A percentile compares a stretch with the other conserved stretches of the same genome.
These are phyloP conservation scores for Dalbergia oliveri DNA, from an alignment of 306 rosid genomes.

Conservation along the genomic window DNA sequence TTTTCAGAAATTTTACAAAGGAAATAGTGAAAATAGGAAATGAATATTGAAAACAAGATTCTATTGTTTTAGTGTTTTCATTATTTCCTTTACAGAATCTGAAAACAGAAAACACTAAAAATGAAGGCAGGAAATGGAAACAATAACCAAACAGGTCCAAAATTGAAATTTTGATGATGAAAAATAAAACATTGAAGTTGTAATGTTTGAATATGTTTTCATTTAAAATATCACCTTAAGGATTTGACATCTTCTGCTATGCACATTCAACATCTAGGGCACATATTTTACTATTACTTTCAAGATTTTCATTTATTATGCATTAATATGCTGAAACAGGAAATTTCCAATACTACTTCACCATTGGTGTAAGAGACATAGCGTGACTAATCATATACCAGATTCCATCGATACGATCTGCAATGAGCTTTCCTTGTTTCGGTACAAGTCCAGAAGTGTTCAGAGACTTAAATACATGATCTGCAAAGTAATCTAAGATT, in stretches of 20 bases:
- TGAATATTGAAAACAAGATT: too few relatives aligned
- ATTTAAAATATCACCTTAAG: slow-evolving; percentile 24
- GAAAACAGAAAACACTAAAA: too few relatives aligned
- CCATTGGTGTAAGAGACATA: slow-evolving; percentile 22
- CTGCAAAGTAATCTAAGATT: slow-evolving; percentile 56
- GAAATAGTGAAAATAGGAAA: too few relatives aligned
- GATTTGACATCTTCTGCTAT: slow-evolving; percentile 28
- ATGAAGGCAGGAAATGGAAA: too few relatives aligned
- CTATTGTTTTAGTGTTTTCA: too few relatives aligned
- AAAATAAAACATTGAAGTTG: neutral
- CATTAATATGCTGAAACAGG: slow-evolving; percentile 13
- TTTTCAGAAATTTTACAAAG: too few relatives aligned
- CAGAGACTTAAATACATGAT: slow-evolving; percentile 89
- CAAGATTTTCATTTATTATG: slow-evolving; percentile 1
- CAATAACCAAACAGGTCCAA: too few relatives aligned
- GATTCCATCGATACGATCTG: slow-evolving; percentile 95
- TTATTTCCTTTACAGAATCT: too few relatives aligned
- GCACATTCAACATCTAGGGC: neutral
- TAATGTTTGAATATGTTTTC: slow-evolving; percentile 1
- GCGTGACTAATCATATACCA: slow-evolving; percentile 64
- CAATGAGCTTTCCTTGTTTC: slow-evolving; percentile 84
- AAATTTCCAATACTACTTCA: slow-evolving; percentile 11
- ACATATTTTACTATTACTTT: slow-evolving; percentile 13
- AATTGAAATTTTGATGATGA: slow-evolving; percentile 3
- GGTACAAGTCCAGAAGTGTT: slow-evolving; percentile 94